Evolutionary conservation across 352 stramenopile genomes (phyloP).

Genomic region (Phytophthora nicotianae): DNA sequence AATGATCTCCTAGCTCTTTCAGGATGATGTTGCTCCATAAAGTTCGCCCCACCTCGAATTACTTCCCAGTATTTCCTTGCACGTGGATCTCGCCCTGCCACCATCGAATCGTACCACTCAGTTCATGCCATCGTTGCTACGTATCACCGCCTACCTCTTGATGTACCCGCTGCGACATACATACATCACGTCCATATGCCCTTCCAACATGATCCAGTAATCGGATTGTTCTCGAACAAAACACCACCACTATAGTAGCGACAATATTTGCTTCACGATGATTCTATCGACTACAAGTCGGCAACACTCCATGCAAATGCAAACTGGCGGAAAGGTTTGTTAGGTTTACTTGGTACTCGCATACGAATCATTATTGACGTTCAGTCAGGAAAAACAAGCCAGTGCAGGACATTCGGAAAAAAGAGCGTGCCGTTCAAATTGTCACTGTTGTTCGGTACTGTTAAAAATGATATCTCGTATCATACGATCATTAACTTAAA

Average conservation of each 20-base stretch:
- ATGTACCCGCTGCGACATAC: background rate
- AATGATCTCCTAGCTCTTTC: too few relatives aligned
- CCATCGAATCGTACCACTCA: too few relatives aligned
- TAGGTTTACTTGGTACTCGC: background rate
- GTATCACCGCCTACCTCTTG: background rate
- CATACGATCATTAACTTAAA: background rate
- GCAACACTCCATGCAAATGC: background rate
- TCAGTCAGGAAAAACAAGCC: constrained; percentile 19
- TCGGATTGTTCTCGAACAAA: background rate
- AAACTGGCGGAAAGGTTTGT: background rate
- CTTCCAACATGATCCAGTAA: background rate
- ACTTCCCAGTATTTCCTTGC: too few relatives aligned
- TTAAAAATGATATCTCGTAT: constrained; percentile 19
- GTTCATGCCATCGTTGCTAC: too few relatives aligned
- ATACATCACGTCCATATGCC: background rate
- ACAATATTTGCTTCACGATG: too few relatives aligned
- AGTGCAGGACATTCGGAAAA: constrained; percentile 16
- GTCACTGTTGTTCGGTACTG: background rate
- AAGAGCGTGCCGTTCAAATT: constrained; percentile 1
- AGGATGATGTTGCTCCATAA: too few relatives aligned
- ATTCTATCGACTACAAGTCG: background rate
- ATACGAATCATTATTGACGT: constrained; percentile 3
- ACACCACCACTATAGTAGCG: background rate
- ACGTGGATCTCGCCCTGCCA: too few relatives aligned
- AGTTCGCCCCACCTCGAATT: too few relatives aligned